phyloP scores from a whole-genome alignment of 78 protist genomes.

The Dictyostelium capitatum region DNA sequence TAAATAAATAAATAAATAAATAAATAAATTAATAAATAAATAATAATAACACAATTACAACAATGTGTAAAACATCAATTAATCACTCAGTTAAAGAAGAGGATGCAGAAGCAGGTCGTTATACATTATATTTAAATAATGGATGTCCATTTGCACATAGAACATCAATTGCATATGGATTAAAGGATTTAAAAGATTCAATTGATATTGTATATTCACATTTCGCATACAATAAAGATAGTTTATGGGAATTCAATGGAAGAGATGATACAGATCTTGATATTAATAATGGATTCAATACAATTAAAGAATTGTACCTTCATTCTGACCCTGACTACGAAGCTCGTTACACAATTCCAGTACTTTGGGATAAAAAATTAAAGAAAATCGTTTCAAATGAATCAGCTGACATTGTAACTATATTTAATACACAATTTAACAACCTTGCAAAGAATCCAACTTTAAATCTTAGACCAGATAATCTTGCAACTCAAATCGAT shows the following conservation, averaged over 20 bases:
- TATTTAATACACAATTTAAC: conserved; percentile 88
- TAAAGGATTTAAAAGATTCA: conserved; percentile 33
- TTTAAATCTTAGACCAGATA: conserved; percentile 85
- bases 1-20: no score
- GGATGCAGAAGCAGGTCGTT: conserved; percentile 35
- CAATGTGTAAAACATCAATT: not conserved
- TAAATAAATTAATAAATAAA: no score
- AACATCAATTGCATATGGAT: not conserved
- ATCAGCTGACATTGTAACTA: conserved; percentile 86
- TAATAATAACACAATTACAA: no score
- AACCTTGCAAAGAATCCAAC: conserved; percentile 58
- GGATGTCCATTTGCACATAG: conserved; percentile 64
- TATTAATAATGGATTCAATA: not conserved
- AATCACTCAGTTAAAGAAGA: not conserved
- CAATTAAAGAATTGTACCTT: conserved; percentile 9
- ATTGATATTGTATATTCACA: not conserved
- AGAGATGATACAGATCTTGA: conserved; percentile 12
- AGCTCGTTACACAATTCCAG: conserved; percentile 15
- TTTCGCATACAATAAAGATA: conserved; percentile 5
- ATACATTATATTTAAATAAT: conserved; percentile 4
- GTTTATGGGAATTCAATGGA: conserved; percentile 27
- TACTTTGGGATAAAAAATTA: conserved; percentile 73
- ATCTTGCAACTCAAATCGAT: conserved; percentile 60
- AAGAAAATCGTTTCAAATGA: conserved; percentile 92
- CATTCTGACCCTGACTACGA: not conserved